These are phyloP conservation scores for Phaeosphaeriaceae sp. DNA, from an alignment of 2,329 filamentous ascomycete genomes.

Conservation along the genomic window DNA sequence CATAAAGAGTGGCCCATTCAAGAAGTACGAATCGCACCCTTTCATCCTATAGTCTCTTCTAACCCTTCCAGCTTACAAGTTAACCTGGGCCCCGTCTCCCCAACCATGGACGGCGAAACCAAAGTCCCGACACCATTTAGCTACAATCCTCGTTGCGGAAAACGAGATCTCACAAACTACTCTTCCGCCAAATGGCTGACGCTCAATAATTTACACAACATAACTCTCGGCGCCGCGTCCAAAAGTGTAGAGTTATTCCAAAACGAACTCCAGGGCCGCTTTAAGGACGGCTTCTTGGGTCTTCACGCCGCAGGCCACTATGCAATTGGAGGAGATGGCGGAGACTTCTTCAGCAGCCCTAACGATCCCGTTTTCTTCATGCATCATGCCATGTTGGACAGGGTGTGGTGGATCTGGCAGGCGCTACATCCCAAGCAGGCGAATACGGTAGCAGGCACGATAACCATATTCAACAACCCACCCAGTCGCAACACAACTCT, in stretches of 20 bases:
- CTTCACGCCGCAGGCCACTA: conserved; percentile 52
- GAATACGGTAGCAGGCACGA: conserved; percentile 36
- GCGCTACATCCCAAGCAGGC: conserved; percentile 22
- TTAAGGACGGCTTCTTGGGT: conserved; percentile 31
- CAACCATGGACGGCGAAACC: conserved; percentile 13
- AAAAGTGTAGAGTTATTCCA: conserved; percentile 46
- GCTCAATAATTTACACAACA: conserved; percentile 47
- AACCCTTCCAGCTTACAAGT: conserved; percentile 13
- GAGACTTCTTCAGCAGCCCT: conserved; percentile 54
- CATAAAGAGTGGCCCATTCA: conserved; percentile 29
- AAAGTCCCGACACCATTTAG: conserved; percentile 16
- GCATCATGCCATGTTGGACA: conserved; percentile 56
- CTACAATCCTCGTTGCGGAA: conserved; percentile 42
- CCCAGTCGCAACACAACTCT: conserved; percentile 54
- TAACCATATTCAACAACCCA: conserved; percentile 53
- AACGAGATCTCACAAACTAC: conserved; percentile 42
- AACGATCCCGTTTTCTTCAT: conserved; percentile 55
- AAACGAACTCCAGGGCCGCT: conserved; percentile 33
- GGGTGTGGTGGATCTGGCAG: conserved; percentile 58
- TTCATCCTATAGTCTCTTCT: neutral
- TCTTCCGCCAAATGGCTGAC: conserved; percentile 14
- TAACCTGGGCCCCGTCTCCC: conserved; percentile 29
- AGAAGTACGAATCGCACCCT: conserved; percentile 25
- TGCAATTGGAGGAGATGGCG: conserved; percentile 34
- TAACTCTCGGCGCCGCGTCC: conserved; percentile 59